A percentile compares a stretch with the other conserved stretches of the same genome.
phyloP scores from a whole-genome alignment of 352 stramenopile species.

The Pythium rhizo-oryzae region DNA sequence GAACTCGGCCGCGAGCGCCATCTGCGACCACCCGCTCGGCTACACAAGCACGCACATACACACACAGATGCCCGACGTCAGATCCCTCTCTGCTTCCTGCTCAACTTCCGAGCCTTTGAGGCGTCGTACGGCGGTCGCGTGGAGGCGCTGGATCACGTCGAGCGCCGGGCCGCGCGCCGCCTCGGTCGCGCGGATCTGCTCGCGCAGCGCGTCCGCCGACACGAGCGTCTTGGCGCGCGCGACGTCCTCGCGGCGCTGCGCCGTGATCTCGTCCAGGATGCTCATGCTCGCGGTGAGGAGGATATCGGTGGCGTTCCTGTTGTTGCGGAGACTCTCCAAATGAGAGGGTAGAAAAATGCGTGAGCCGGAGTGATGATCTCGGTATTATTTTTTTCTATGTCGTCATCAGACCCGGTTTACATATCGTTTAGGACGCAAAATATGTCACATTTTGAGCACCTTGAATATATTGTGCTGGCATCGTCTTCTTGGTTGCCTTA shows the following conservation, averaged over 20 bases:
- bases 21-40: conserved; percentile 59
- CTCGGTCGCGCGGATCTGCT: conserved; percentile 86
- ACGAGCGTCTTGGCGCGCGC: conserved; percentile 52
- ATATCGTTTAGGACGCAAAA: background rate
- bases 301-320: background rate
- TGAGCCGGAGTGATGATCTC: background rate
- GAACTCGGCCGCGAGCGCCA: conserved; percentile 98
- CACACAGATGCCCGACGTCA: no score
- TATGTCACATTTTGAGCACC: background rate
- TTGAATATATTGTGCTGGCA: no score
- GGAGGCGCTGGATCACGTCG: conserved; percentile 83
- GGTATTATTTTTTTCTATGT: background rate
- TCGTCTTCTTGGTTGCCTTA: no score
- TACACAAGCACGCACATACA: no score
- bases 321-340: background rate
- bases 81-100: no score
- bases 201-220: conserved; percentile 51
- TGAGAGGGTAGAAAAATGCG: background rate
- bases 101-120: no score
- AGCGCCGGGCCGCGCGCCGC: conserved; percentile 79
- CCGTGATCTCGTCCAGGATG: conserved; percentile 82
- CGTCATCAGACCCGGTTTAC: background rate
- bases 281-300: conserved; percentile 39
- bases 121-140: conserved; percentile 82
- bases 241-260: conserved; percentile 70